These are phyloP conservation scores for Coemansia sp. DNA, from an alignment of 192 early-diverging fungal genomes.

Conservation along the genomic window DNA sequence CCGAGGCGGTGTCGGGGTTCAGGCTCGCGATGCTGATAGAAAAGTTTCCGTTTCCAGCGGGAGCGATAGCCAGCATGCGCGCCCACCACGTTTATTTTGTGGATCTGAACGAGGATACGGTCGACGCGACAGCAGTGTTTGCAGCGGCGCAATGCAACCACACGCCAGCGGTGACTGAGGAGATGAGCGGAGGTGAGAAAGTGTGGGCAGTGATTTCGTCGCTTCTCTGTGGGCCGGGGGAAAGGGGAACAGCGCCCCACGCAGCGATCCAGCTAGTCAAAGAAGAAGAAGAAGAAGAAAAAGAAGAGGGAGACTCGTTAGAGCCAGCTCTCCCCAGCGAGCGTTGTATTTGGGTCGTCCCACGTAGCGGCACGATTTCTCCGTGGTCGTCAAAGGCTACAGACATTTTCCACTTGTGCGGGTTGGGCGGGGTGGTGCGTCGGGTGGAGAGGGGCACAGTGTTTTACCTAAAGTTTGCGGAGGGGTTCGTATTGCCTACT, in stretches of 20 bases:
- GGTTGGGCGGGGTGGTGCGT: conserved; percentile 65
- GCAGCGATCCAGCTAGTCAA: conserved; percentile 22
- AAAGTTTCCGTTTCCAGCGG: conserved; percentile 57
- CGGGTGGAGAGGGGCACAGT: conserved; percentile 89
- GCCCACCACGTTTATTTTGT: conserved; percentile 80
- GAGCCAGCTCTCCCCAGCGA: conserved; percentile 14
- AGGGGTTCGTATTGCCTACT: conserved; percentile 13
- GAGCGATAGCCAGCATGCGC: conserved; percentile 53
- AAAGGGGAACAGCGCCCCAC: conserved; percentile 7
- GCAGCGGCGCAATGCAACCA: conserved; percentile 37
- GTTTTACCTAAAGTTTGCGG: conserved; percentile 60
- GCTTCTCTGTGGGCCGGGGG: conserved; percentile 39
- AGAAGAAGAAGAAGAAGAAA: no score
- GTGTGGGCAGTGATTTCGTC: conserved; percentile 34
- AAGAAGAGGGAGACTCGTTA: no score
- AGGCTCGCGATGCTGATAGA: conserved; percentile 60
- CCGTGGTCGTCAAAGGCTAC: conserved; percentile 99
- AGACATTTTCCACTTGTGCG: conserved; percentile 93
- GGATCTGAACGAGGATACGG: conserved; percentile 27
- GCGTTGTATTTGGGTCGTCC: conserved; percentile 68
- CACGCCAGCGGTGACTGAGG: conserved; percentile 11
- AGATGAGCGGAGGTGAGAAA: conserved; percentile 5
- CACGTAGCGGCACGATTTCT: conserved; percentile 93
- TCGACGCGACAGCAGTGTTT: conserved; percentile 27
- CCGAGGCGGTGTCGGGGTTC: conserved; percentile 73